Conservation (phyloP, 768 basidiomycete genomes). For the Termitomyces sp. region DNA sequence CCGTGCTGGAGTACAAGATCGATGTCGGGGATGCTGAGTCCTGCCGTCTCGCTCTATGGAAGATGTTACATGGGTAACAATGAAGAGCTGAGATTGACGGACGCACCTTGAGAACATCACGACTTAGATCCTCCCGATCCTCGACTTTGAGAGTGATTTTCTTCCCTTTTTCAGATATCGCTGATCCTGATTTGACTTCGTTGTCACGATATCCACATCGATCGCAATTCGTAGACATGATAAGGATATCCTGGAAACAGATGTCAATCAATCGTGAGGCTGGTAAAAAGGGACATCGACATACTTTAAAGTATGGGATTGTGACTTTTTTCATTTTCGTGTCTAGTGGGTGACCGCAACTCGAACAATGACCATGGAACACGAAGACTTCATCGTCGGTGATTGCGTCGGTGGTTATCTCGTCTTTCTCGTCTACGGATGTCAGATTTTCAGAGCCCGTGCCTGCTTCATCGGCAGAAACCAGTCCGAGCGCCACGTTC, state of each 20-base stretch:
- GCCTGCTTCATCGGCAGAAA: slow-evolving; percentile 43
- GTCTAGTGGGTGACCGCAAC: slow-evolving; percentile 77
- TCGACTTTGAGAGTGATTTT: slow-evolving; percentile 86
- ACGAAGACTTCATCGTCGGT: slow-evolving; percentile 83
- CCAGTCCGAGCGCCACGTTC: slow-evolving; percentile 75
- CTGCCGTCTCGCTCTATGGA: slow-evolving; percentile 85
- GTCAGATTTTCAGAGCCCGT: neutral
- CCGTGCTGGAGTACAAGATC: slow-evolving; percentile 89
- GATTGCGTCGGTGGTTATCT: slow-evolving; percentile 26
- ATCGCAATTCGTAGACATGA: slow-evolving; percentile 86
- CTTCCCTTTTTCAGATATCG: slow-evolving; percentile 86
- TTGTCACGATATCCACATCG: slow-evolving; percentile 95
- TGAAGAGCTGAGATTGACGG: neutral
- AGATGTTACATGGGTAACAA: neutral
- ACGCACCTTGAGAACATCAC: slow-evolving; percentile 90
- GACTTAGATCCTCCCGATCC: slow-evolving; percentile 86
- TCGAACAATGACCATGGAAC: slow-evolving; percentile 74
- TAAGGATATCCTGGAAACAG: slow-evolving; percentile 76
- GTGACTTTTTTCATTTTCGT: slow-evolving; percentile 95
- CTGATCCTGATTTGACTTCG: slow-evolving; percentile 92
- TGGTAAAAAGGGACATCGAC: slow-evolving; percentile 8
- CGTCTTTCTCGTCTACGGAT: slow-evolving; percentile 11
- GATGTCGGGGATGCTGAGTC: slow-evolving; percentile 89
- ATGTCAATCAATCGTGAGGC: neutral
- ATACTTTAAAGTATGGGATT: slow-evolving; percentile 96